These are phyloP conservation scores for Zangia roseola DNA, from an alignment of 768 basidiomycete genomes.

Conservation along the genomic window DNA sequence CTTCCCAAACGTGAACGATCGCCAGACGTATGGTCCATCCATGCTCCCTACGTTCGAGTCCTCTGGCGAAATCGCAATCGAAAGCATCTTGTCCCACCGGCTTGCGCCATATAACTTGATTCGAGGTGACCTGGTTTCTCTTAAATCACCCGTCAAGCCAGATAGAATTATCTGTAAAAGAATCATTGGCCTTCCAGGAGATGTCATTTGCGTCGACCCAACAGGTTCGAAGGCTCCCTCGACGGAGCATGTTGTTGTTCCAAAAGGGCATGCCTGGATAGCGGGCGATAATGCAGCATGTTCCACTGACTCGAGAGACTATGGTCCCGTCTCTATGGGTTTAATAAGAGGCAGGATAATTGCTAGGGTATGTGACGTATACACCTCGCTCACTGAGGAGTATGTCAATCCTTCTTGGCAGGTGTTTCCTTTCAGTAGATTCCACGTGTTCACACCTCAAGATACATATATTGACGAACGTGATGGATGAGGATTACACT, in stretches of 20 bases:
- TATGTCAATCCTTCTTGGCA: slow-evolving; percentile 10
- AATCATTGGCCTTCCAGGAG: slow-evolving; percentile 86
- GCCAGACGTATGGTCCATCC: slow-evolving; percentile 69
- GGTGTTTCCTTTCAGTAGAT: slow-evolving; percentile 32
- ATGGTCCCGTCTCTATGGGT: slow-evolving; percentile 87
- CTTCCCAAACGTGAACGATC: neutral
- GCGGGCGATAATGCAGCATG: slow-evolving; percentile 82
- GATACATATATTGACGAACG: slow-evolving; percentile 22
- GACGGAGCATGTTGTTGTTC: slow-evolving; percentile 73
- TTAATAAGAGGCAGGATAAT: slow-evolving; percentile 68
- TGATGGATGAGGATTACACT: neutral
- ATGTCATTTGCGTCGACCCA: slow-evolving; percentile 86
- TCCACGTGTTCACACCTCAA: slow-evolving; percentile 23
- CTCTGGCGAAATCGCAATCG: slow-evolving; percentile 60
- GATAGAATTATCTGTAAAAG: slow-evolving; percentile 79
- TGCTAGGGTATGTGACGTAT: slow-evolving; percentile 51
- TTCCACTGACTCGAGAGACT: slow-evolving; percentile 87
- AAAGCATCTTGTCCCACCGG: slow-evolving; percentile 55
- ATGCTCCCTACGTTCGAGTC: slow-evolving; percentile 76
- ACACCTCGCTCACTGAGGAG: neutral
- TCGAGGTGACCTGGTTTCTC: slow-evolving; percentile 77
- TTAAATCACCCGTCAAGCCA: slow-evolving; percentile 70
- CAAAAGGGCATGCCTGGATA: slow-evolving; percentile 88
- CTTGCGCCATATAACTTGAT: slow-evolving; percentile 49
- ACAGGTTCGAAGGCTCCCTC: slow-evolving; percentile 62